Evolutionary conservation across 805 yeast genomes (phyloP).

Genomic region (Grigorovia transvaalensis): DNA sequence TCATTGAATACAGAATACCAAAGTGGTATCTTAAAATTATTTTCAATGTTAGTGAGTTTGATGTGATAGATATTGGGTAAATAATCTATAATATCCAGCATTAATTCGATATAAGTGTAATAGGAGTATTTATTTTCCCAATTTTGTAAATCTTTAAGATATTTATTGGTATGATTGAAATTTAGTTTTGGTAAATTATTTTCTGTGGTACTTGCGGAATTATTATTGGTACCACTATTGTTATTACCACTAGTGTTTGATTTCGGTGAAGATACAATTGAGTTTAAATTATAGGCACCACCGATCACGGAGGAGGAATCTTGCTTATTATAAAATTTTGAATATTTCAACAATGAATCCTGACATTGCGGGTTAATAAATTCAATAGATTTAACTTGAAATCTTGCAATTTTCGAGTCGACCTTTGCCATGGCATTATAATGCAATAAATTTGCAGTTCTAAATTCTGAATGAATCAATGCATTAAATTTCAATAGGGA

Average conservation of each 20-base stretch:
- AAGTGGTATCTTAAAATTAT: conserved; percentile 44
- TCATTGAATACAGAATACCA: conserved; percentile 29
- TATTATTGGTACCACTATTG: not conserved
- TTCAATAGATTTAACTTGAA: conserved; percentile 19
- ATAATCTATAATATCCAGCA: conserved; percentile 35
- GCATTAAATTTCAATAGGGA: conserved; percentile 24
- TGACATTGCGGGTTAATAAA: conserved; percentile 26
- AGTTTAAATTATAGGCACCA: conserved; percentile 15
- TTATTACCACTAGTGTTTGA: conserved; percentile 14
- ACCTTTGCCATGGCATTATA: not conserved
- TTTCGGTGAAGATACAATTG: conserved; percentile 1
- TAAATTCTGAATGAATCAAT: conserved; percentile 23
- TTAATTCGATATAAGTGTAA: conserved; percentile 28
- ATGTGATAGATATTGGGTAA: conserved; percentile 38
- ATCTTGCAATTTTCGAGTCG: conserved; percentile 17
- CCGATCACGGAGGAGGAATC: conserved; percentile 14
- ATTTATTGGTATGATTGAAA: not conserved
- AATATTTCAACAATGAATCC: conserved; percentile 26
- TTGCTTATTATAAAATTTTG: conserved; percentile 17
- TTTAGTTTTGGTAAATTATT: not conserved
- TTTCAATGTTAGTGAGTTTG: conserved; percentile 37
- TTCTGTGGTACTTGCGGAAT: conserved; percentile 1
- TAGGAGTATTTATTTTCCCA: conserved; percentile 14
- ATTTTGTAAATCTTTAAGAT: conserved; percentile 8
- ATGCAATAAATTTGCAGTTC: conserved; percentile 11